Base-by-base conservation (phyloP, 805 yeast species). In the Metschnikowia santaceciliae region DNA sequence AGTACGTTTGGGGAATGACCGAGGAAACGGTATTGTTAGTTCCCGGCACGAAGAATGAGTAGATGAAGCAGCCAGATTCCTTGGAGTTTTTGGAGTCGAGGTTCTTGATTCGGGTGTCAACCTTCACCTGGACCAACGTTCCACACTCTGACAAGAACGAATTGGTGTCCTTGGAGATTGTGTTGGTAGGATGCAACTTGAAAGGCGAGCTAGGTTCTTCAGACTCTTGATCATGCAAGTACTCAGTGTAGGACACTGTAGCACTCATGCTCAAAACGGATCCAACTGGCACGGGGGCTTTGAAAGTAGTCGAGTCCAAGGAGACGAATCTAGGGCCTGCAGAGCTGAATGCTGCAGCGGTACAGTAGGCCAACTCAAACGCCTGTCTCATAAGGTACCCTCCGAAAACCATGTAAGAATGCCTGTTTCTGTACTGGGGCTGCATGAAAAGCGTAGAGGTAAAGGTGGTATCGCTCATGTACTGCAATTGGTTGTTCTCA, bases 241-340 rank as follows among this genome's bases (percentile, higher is more conserved):
- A 92, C 64, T 89, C 95, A 2, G 97, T 90, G 69, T 91, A 90
- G 22, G 87, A 89, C 6, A 91, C 88, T 19, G 84, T 75, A 0
- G 97, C 94, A 48, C 82, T 79, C 83, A 90, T 82, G 56, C 84
- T 86, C 53, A 91, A 72, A 7, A 92, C 96, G 1, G 91, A 83
- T 1, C 98, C 97, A 15, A 91, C 97, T 1, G 97, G 97, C 6
- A 91, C 98, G 2, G 98, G 98, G 17, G 91, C 87, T 62, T 87
- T 84, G 77, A 91, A 91, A 22, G 95, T 87, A 40, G 96, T 90
- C 20, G 94, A 86, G 66, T 91, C 97, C 58, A 91, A 77, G 2
- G 96, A 86, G 10, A 90, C 88, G 59, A 91, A 91, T 64, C 97
- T 77, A 40, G 98, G 97, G 53, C 86, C 82, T 14, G 92, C 83